Percentiles rank a stretch among this genome's conserved stretches.
These are phyloP conservation scores for Coemansia sp. DNA, from an alignment of 371 early-diverging fungal species.

Conservation along the genomic window DNA sequence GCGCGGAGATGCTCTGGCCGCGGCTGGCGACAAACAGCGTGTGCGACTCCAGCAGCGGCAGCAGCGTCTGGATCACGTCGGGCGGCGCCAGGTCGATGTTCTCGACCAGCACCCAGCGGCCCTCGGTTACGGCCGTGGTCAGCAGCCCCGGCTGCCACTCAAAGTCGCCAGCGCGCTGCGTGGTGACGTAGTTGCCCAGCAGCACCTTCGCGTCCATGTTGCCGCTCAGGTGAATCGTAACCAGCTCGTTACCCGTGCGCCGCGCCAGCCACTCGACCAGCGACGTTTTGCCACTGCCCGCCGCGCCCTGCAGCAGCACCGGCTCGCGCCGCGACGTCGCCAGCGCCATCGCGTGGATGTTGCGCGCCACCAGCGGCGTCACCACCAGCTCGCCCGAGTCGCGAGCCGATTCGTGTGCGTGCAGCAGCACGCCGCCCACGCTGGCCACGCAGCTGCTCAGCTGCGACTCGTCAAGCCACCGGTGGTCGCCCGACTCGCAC, in stretches of 20 bases:
- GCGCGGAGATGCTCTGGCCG: slow-evolving; percentile 91
- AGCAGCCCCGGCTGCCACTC: slow-evolving; percentile 97
- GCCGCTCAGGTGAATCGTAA: slow-evolving; percentile 98
- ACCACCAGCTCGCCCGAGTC: slow-evolving; percentile 47
- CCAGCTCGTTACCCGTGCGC: slow-evolving; percentile 73
- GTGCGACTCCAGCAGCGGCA: slow-evolving; percentile 92
- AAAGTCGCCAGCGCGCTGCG: slow-evolving; percentile 90
- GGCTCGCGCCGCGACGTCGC: slow-evolving; percentile 86
- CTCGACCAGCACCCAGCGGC: slow-evolving; percentile 99
- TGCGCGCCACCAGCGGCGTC: slow-evolving; percentile 71
- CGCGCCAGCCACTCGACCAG: slow-evolving; percentile 89
- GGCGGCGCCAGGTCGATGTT: slow-evolving; percentile 98
- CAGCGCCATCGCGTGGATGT: slow-evolving; percentile 74
- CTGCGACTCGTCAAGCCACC: slow-evolving; percentile 21
- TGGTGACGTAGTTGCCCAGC: slow-evolving; percentile 95
- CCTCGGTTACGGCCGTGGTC: slow-evolving; percentile 91
- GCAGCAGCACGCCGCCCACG: slow-evolving; percentile 45
- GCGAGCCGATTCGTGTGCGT: slow-evolving; percentile 23
- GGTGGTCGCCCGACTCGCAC: slow-evolving; percentile 7
- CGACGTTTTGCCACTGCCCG: slow-evolving; percentile 96
- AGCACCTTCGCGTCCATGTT: slow-evolving; percentile 97
- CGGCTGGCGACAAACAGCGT: slow-evolving; percentile 92
- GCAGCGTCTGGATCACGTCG: slow-evolving; percentile 95
- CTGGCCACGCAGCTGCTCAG: slow-evolving; percentile 34
- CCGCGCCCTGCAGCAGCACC: slow-evolving; percentile 88